Evolutionary conservation across 2,329 filamentous ascomycete genomes (phyloP), one percentile per base, ranked within the genome.

Genomic region (Ceratocystis alfenasii): DNA sequence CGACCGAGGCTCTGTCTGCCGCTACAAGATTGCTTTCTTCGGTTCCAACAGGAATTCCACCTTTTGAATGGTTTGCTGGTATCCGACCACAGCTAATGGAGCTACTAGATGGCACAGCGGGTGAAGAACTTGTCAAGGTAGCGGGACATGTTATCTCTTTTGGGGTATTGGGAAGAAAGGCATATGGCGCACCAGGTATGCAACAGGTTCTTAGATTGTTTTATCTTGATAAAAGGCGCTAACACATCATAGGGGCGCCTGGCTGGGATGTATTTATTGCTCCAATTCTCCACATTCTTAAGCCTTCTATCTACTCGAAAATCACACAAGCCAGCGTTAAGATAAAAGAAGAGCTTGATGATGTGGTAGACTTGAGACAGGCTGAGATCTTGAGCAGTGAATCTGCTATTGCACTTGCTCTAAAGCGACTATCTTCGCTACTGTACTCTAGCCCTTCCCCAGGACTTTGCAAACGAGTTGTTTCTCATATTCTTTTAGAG

Each of bases 391-490:
- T 87, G 8, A 79, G 85, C 17, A 69, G 75, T 5, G 73, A 80
- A 2, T 70, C 75, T 1, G 75, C 80, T 1, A 73, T 89, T 3
- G 75, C 77, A 20, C 72, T 72, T 44, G 80, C 83, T 1, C 71
- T 90, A 1, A 77, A 75, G 41, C 79, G 86, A 17, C 73, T 90
- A 0, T 78, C 77, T 45, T 76, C 79, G 0, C 74, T 90, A 1
- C 72, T 85, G 1, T 76, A 81, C 22, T 86, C 85, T 0, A 87
- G 87, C 70, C 85, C 86, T 0, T 86, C 88, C 65, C 83, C 86
- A 0, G 85, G 85, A 0, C 74, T 89, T 8, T 81, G 84, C 57
- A 84, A 80, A 69, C 78, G 87, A 63, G 75, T 90, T 0, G 73
- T 89, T 1, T 75, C 77, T 2, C 83, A 83, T 0, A 71, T 88